Base-by-base conservation (phyloP, 2,329 filamentous ascomycete species). In the Fusarium begoniae region DNA sequence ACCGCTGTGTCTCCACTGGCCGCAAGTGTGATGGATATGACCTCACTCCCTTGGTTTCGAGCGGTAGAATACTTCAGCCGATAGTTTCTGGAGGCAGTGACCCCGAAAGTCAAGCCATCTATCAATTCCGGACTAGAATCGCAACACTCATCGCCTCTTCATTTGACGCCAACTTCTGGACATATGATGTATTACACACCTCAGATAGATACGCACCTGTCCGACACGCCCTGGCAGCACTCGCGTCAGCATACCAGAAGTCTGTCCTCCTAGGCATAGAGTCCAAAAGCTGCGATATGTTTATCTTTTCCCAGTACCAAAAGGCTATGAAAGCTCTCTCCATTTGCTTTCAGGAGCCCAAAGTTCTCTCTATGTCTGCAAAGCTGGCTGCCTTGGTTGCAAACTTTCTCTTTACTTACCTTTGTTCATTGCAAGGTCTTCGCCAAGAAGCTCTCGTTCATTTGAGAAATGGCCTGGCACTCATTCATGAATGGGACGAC, bases 81-180 rank as follows among this genome's bases (percentile, higher is more conserved):
- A 20, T 61, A 2, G 9, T 18, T 1, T 15, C 35, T 8, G n/a
- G 61, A 1, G 35, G 55, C 8, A 43, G 20, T 28, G 37, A 63
- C 13, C 15, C 37, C 1, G 61, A 63, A 12, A 61, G 35, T 7
- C 61, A 63, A 8, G 61, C 61, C 1, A 63, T 63, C n/a, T 61
- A 63, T 26, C 61, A 63, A 18, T 63, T 63, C 20, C 61, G 55
- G 17, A 63, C 61, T 7, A 61, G 54, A 7, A 61, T 63, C 37
- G 44, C 61, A 24, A 30, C 44, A 1, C 55, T 61, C 0, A 60
- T 63, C 17, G 55, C 61, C 0, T 63, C 61, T 18, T 48, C 61
- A 5, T 63, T 63, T n/a, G 61, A 63, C 10, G 10, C 13, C 24
- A 8, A 43, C 2, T 63, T 63, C 28, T 63, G 61, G 61, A 63